phyloP scores from a whole-genome alignment of 2,329 filamentous ascomycete species.

The Simplicillium sp. region DNA sequence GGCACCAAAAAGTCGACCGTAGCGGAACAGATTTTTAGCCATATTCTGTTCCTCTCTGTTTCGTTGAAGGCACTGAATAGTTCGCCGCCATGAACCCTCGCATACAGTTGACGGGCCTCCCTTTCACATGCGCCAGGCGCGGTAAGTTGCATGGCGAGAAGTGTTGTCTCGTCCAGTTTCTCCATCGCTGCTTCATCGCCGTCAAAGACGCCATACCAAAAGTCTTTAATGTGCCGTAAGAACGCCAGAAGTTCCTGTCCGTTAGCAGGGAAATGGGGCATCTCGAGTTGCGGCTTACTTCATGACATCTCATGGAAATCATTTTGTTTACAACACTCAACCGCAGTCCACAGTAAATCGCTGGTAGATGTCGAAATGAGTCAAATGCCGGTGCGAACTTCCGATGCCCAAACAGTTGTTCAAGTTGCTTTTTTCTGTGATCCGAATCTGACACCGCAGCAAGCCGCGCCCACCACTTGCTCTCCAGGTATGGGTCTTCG shows the following conservation, averaged over 20 bases:
- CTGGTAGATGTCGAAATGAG: slow-evolving; percentile 17
- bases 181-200: slow-evolving; percentile 14
- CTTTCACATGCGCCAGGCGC: slow-evolving; percentile 16
- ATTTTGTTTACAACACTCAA: slow-evolving; percentile 13
- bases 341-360: slow-evolving; percentile 19
- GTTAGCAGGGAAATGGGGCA: slow-evolving; percentile 7
- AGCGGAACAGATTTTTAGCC: slow-evolving; percentile 12
- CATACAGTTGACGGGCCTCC: slow-evolving; percentile 15
- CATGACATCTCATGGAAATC: slow-evolving; percentile 10
- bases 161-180: slow-evolving; percentile 17
- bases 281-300: slow-evolving; percentile 18
- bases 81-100: slow-evolving; percentile 16
- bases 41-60: slow-evolving; percentile 19
- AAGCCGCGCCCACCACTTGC: slow-evolving; percentile 15
- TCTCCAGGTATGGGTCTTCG: slow-evolving; percentile 11
- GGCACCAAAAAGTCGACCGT: slow-evolving; percentile 17
- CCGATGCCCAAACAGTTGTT: slow-evolving; percentile 14
- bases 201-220: slow-evolving; percentile 20
- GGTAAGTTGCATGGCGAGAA: slow-evolving; percentile 20
- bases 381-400: slow-evolving; percentile 20
- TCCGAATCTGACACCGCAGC: slow-evolving; percentile 10
- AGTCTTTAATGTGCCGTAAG: slow-evolving; percentile 19
- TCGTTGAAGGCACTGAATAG: slow-evolving; percentile 21
- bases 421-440: slow-evolving; percentile 12
- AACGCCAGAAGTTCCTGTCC: slow-evolving; percentile 20